A percentile compares a stretch with the other conserved stretches of the same genome.
phyloP scores from a whole-genome alignment of 208 protist species.

The Leishmania martiniquensis region DNA sequence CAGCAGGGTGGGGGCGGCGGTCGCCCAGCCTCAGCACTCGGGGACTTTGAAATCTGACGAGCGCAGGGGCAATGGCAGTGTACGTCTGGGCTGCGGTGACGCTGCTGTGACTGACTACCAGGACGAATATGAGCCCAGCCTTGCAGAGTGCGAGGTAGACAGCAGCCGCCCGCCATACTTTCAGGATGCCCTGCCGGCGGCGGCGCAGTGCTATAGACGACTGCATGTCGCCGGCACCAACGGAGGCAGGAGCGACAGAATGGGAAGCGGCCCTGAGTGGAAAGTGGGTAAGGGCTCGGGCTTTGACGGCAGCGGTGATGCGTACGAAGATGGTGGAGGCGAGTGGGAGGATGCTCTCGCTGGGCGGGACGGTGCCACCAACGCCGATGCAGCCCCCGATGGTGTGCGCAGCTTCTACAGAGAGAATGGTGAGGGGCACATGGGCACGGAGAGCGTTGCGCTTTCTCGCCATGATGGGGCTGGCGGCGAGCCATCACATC shows the following conservation, averaged over 20 bases:
- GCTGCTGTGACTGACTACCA: neutral
- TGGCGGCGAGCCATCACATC: constrained; percentile 1
- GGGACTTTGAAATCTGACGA: neutral
- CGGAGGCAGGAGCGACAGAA: neutral
- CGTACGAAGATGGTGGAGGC: neutral
- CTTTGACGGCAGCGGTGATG: neutral
- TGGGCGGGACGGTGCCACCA: neutral
- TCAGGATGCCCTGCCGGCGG: neutral
- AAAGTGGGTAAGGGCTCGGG: neutral
- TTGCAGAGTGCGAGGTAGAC: neutral
- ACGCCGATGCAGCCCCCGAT: neutral
- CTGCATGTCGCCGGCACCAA: neutral
- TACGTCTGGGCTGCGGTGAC: neutral
- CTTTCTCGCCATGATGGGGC: neutral
- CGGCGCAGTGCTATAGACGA: neutral
- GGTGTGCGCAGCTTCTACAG: neutral
- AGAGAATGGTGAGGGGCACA: neutral
- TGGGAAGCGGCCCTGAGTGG: neutral
- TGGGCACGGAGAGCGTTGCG: neutral
- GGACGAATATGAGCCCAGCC: neutral
- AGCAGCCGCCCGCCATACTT: neutral
- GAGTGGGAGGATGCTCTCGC: neutral
- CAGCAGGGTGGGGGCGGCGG: neutral
- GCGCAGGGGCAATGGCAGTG: neutral
- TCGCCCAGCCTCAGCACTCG: neutral